Evolutionary conservation across 1,284 basidiomycete species (phyloP).

Genomic region (Leccinum glutinopallens): DNA sequence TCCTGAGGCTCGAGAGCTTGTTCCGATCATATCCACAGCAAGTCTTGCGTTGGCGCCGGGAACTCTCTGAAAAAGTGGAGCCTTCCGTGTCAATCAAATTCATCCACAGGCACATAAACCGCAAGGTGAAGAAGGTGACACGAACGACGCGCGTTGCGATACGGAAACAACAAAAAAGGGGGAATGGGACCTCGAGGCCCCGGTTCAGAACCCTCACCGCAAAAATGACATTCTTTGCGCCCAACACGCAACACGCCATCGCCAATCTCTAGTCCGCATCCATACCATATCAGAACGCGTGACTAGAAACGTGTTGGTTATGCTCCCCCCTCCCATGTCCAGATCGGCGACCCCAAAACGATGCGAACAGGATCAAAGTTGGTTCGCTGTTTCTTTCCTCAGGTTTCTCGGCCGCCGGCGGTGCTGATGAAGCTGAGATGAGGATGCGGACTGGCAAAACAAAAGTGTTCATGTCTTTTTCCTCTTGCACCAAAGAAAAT

Average conservation of each 20-base stretch:
- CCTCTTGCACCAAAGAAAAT: slow-evolving; percentile 3
- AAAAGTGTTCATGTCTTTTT: slow-evolving; percentile 4
- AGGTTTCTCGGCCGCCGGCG: neutral
- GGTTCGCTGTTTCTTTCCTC: slow-evolving; percentile 6
- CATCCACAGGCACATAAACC: slow-evolving; percentile 5
- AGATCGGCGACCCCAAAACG: slow-evolving; percentile 5
- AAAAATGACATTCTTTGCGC: slow-evolving; percentile 18
- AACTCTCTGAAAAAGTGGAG: slow-evolving; percentile 1
- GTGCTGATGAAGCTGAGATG: neutral
- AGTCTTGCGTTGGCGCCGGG: neutral
- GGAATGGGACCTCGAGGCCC: slow-evolving; percentile 18
- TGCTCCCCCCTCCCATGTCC: slow-evolving; percentile 5
- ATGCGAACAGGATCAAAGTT: slow-evolving; percentile 5
- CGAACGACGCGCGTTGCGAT: neutral
- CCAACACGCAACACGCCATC: slow-evolving; percentile 9
- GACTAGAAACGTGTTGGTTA: slow-evolving; percentile 26
- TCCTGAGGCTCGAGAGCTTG: slow-evolving; percentile 20
- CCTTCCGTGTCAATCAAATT: slow-evolving; percentile 1
- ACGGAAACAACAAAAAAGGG: neutral
- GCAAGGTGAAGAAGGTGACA: slow-evolving; percentile 2
- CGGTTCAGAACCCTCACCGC: slow-evolving; percentile 10
- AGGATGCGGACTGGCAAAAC: neutral
- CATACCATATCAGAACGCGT: slow-evolving; percentile 10
- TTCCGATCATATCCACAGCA: slow-evolving; percentile 10
- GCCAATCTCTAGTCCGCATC: slow-evolving; percentile 3